Evolutionary conservation across 805 yeast genomes (phyloP).

Genomic region (Wickerhamiella siamensis): DNA sequence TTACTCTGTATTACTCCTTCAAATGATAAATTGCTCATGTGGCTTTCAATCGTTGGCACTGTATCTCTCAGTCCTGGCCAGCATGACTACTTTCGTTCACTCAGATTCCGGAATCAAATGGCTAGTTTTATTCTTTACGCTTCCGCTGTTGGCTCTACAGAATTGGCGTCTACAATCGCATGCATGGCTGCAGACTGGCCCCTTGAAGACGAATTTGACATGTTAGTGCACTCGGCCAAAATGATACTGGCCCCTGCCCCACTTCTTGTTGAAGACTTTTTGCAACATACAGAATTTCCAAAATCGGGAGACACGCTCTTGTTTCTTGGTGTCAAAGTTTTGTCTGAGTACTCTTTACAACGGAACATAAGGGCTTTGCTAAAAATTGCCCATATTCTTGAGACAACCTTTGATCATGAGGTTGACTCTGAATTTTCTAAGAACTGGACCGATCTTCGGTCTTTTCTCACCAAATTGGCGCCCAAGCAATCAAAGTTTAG

Average conservation of each 20-base stretch:
- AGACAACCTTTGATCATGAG: no score
- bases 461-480: not conserved
- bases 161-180: not conserved
- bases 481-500: not conserved
- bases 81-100: not conserved
- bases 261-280: not conserved
- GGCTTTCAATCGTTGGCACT: not conserved
- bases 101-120: not conserved
- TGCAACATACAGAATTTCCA: no score
- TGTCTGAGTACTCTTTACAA: not conserved
- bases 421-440: not conserved
- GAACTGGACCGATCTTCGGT: not conserved
- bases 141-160: not conserved
- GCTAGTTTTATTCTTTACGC: not conserved
- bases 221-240: not conserved
- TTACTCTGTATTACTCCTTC: not conserved
- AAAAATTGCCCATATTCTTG: no score
- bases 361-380: not conserved
- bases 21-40: not conserved
- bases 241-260: not conserved
- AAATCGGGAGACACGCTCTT: not conserved
- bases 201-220: not conserved
- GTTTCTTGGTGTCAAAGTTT: not conserved
- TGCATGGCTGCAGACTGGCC: not conserved
- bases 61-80: not conserved